phyloP scores from a whole-genome alignment of 164 flowering plant species.

The Vitis labrusca region DNA sequence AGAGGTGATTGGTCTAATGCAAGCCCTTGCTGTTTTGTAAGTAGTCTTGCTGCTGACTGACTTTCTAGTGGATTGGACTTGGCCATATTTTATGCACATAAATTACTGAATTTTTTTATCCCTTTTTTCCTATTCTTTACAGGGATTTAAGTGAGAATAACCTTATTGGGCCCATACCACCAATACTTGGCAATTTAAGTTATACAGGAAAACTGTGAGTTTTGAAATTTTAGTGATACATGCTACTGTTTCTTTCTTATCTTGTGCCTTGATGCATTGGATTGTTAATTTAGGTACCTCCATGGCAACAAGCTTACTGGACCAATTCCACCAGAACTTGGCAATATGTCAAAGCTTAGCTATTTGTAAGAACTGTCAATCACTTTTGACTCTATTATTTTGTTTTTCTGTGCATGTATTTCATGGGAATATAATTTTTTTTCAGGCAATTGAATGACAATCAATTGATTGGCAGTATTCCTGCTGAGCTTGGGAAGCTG shows the following conservation, averaged over 20 bases:
- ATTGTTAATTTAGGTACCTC: slow-evolving; percentile 54
- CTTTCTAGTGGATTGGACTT: not conserved
- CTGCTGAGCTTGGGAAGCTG: slow-evolving; percentile 86
- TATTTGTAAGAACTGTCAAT: slow-evolving; percentile 58
- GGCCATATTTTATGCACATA: not conserved
- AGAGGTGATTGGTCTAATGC: slow-evolving; percentile 96
- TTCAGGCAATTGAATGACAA: slow-evolving; percentile 85
- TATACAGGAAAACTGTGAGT: slow-evolving; percentile 93
- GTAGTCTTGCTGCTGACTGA: slow-evolving; percentile 13
- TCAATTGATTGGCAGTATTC: slow-evolving; percentile 64
- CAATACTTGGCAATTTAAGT: slow-evolving; percentile 82
- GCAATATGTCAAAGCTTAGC: slow-evolving; percentile 93
- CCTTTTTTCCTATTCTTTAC: slow-evolving; percentile 3
- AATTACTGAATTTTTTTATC: too few species aligned
- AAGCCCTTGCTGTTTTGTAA: slow-evolving; percentile 94
- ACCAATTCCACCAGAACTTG: slow-evolving; percentile 87
- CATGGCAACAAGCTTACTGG: slow-evolving; percentile 92
- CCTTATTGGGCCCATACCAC: slow-evolving; percentile 80
- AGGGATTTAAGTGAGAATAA: slow-evolving; percentile 95
- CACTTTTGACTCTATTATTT: not conserved
- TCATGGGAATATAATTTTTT: not conserved
- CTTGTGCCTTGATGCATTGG: not conserved
- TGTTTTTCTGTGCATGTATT: not conserved
- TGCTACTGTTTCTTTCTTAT: not conserved
- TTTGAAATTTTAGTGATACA: not conserved